Percentiles rank a stretch among this genome's conserved stretches.
phyloP scores from a whole-genome alignment of 2,329 filamentous ascomycete species.

The Arachnopeziza araneosa region DNA sequence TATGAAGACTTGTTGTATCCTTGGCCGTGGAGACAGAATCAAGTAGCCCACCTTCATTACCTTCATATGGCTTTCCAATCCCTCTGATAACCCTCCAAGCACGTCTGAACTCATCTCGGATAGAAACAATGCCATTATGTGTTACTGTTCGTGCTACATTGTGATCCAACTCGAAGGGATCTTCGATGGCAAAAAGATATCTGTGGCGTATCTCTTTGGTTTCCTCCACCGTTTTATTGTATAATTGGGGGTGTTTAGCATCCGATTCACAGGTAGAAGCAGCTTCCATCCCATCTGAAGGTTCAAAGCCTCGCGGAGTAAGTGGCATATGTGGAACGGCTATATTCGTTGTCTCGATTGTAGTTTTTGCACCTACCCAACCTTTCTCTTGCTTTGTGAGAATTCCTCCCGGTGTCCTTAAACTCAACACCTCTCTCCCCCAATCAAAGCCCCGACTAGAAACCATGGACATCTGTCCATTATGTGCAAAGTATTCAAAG shows the following conservation, averaged over 20 bases:
- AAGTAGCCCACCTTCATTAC: conserved; percentile 20
- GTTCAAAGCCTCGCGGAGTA: not conserved
- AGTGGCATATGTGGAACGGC: conserved; percentile 26
- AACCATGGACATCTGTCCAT: conserved; percentile 44
- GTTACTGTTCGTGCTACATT: conserved; percentile 86
- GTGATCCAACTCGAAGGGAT: conserved; percentile 83
- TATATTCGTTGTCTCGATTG: conserved; percentile 45
- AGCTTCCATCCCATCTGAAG: not conserved
- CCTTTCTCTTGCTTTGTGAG: conserved; percentile 71
- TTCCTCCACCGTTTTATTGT: conserved; percentile 18
- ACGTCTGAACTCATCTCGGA: conserved; percentile 77
- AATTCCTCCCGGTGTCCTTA: conserved; percentile 66
- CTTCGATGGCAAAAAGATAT: conserved; percentile 85
- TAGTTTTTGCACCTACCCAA: conserved; percentile 79
- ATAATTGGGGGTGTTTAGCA: conserved; percentile 9
- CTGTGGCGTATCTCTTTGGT: conserved; percentile 68
- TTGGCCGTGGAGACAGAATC: conserved; percentile 12
- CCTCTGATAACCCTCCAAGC: conserved; percentile 66
- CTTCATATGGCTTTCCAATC: conserved; percentile 36
- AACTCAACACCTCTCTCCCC: conserved; percentile 72
- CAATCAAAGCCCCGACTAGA: conserved; percentile 65
- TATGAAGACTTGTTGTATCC: not conserved
- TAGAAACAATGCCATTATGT: conserved; percentile 73
- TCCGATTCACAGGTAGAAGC: not conserved
- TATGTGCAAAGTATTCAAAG: conserved; percentile 78